Evolutionary conservation across 2,329 filamentous ascomycete species (phyloP).

Genomic region (Ceratocystis alfenasii): DNA sequence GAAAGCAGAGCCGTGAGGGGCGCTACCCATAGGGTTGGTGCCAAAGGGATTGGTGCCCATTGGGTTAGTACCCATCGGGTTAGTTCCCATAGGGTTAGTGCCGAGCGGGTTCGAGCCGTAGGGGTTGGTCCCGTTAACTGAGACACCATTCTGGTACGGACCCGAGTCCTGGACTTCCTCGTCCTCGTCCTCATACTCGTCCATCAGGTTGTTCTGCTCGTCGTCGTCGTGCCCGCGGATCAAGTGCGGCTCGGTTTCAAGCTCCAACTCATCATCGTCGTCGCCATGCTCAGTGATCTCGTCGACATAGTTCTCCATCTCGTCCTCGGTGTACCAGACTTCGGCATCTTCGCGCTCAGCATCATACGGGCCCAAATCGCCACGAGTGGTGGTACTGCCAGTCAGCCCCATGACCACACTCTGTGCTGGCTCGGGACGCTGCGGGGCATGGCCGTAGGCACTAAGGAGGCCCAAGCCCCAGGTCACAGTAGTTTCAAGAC

Average conservation of each 20-base stretch:
- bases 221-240: background rate
- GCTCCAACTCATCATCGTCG: slow-evolving; percentile 8
- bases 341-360: slow-evolving; percentile 10
- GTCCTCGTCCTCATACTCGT: slow-evolving; percentile 14
- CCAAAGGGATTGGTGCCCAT: slow-evolving; percentile 9
- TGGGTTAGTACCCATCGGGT: slow-evolving; percentile 1
- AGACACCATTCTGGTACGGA: slow-evolving; percentile 14
- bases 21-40: background rate
- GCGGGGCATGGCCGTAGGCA: slow-evolving; percentile 16
- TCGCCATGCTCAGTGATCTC: slow-evolving; percentile 7
- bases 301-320: slow-evolving; percentile 11
- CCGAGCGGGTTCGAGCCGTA: slow-evolving; percentile 1
- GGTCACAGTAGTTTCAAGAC: slow-evolving; percentile 18
- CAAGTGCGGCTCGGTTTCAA: slow-evolving; percentile 4
- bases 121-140: slow-evolving; percentile 14
- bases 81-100: slow-evolving; percentile 4
- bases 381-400: slow-evolving; percentile 12
- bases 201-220: slow-evolving; percentile 11
- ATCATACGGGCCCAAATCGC: background rate
- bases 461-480: slow-evolving; percentile 20
- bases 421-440: slow-evolving; percentile 20
- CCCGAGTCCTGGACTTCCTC: slow-evolving; percentile 15
- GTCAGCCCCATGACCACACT: slow-evolving; percentile 18
- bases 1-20: background rate
- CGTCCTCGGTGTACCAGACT: slow-evolving; percentile 4